Base-by-base conservation (phyloP, 2,329 filamentous ascomycete genomes). In the Monilinia polystroma region DNA sequence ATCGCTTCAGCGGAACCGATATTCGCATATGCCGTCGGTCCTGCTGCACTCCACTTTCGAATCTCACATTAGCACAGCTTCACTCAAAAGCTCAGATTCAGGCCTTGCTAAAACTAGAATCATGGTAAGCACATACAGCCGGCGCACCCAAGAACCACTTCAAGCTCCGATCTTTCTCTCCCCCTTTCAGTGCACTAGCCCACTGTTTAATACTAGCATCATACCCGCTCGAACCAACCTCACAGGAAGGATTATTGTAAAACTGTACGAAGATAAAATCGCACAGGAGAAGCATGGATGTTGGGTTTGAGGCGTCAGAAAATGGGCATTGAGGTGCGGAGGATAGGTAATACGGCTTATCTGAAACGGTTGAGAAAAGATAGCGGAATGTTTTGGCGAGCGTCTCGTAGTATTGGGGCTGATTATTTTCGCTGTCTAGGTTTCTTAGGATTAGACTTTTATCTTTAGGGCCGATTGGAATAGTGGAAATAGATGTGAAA, bases 191-290 rank as follows among this genome's bases (percentile, higher is more conserved):
- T 29, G 4, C 29, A 29, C 69, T 67, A 69, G 73, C 76, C 78
- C 78, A 80, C 10, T 72, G 68, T 8, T 72, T 67, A 41, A 79
- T 73, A 5, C 69, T 67, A 69, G 73, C 76, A 78, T 63, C 49
- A 68, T 75, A 76, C 43, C 74, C 76, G 0, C 66, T 35, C 16
- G 66, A 68, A 20, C 74, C 75, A 69, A 74, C 74, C 63, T 73
- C 75, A 71, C 72, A 79, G 20, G 63, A 67, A 60, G 74, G 75
- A 73, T 80, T 80, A 71, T 80, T 80, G 73, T 79, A 80, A 70
- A 80, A 80, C 29, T 80, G 78, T n/a, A 79, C 76, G 54, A 72
- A 79, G 55, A 80, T 73, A 51, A 78, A 79, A 58, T 80, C 79
- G 70, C 76, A 76, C 6, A 75, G 71, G 23, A 78, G 72, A 35